phyloP scores from a whole-genome alignment of 2,329 filamentous ascomycete species.

The Fusarium metavorans region DNA sequence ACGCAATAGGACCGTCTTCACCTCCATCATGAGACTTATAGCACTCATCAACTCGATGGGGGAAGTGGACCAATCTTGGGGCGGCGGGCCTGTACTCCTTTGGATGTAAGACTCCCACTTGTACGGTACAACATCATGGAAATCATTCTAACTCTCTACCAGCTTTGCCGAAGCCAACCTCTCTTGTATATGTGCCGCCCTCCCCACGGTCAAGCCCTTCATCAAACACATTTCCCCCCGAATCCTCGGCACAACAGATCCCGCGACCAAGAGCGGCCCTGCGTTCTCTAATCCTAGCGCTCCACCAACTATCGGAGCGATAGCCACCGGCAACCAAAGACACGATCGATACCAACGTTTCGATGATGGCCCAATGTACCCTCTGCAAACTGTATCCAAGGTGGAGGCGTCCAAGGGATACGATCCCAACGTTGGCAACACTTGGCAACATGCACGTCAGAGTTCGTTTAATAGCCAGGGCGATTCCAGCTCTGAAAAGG shows the following conservation, averaged over 20 bases:
- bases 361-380: conserved; percentile 15
- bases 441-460: not conserved
- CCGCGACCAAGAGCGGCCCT: conserved; percentile 5
- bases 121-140: not conserved
- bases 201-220: conserved; percentile 28
- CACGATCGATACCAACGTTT: conserved; percentile 18
- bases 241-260: conserved; percentile 12
- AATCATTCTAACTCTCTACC: not conserved
- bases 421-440: not conserved
- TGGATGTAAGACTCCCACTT: conserved; percentile 22
- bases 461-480: conserved; percentile 8
- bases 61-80: conserved; percentile 17
- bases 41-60: conserved; percentile 18
- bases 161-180: conserved; percentile 33
- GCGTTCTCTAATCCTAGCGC: conserved; percentile 17
- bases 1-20: conserved; percentile 17
- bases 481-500: conserved; percentile 21
- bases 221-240: conserved; percentile 26
- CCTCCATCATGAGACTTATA: conserved; percentile 30
- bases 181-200: conserved; percentile 26
- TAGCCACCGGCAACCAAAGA: not conserved
- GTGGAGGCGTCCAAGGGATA: conserved; percentile 1
- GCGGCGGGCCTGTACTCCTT: conserved; percentile 16
- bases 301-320: conserved; percentile 20
- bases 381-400: conserved; percentile 7